Conservation (phyloP, 345 rosid genomes). For the Linum lewisii region DNA sequence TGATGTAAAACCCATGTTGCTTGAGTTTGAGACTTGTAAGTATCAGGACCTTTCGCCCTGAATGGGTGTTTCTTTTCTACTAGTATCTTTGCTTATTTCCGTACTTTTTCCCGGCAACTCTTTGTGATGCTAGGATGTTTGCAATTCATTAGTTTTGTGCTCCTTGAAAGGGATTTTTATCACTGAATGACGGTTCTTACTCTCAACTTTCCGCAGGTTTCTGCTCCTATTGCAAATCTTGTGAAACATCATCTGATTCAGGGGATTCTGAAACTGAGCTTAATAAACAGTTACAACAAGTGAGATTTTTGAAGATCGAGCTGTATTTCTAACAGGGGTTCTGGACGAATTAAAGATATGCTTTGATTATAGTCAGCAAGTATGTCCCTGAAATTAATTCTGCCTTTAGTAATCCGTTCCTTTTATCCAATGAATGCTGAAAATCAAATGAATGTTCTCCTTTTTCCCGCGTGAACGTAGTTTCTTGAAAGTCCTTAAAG, state of each 20-base stretch:
- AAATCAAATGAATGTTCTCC: slow-evolving; percentile 24
- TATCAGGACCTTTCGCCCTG: background rate
- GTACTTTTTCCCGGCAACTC: background rate
- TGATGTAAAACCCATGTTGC: background rate
- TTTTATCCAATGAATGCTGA: slow-evolving; percentile 11
- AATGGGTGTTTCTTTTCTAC: background rate
- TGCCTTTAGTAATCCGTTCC: slow-evolving; percentile 8
- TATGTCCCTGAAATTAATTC: slow-evolving; percentile 19
- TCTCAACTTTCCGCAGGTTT: slow-evolving; percentile 38
- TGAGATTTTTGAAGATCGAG: slow-evolving; percentile 41
- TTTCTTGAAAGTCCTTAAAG: slow-evolving; percentile 65
- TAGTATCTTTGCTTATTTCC: background rate
- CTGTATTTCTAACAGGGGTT: slow-evolving; percentile 68
- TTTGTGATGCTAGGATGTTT: background rate
- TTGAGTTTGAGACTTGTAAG: background rate
- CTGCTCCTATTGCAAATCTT: slow-evolving; percentile 72
- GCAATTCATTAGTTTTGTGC: background rate
- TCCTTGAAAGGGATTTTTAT: too few species aligned
- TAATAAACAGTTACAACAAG: slow-evolving; percentile 26
- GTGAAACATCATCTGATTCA: slow-evolving; percentile 75
- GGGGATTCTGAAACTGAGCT: slow-evolving; percentile 61
- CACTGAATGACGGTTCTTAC: background rate
- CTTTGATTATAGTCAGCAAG: slow-evolving; percentile 61
- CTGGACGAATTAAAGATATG: slow-evolving; percentile 84
- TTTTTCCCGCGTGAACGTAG: slow-evolving; percentile 42